These are phyloP conservation scores for Sugiyamaella boreocaroliniensis DNA, from an alignment of 805 yeast genomes.

Conservation along the genomic window DNA sequence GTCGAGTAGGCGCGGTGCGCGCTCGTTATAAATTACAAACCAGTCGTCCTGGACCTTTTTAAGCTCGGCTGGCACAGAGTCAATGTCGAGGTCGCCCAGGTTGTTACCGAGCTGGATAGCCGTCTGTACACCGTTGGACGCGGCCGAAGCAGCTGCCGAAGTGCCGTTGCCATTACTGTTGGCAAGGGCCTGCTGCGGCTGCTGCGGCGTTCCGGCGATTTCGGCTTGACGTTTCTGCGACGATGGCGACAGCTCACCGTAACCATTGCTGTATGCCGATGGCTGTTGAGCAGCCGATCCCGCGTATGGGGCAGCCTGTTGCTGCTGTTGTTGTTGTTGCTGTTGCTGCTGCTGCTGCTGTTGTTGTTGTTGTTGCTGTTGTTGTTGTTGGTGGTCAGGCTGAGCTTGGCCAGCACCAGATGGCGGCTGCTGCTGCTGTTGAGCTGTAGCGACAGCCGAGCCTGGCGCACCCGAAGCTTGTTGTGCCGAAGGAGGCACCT, in stretches of 20 bases:
- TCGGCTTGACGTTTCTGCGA: conserved; percentile 17
- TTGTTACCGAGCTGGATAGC: conserved; percentile 29
- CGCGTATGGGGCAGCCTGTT: conserved; percentile 1
- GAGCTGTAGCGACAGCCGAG: neutral
- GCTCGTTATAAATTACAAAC: conserved; percentile 85
- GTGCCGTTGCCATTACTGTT: conserved; percentile 3
- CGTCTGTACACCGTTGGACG: conserved; percentile 9
- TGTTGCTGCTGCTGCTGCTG: conserved; percentile 14
- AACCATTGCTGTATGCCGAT: conserved; percentile 9
- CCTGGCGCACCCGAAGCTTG: neutral
- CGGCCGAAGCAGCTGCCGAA: conserved; percentile 5
- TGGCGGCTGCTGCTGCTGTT: too few species aligned
- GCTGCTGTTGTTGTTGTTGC: conserved; percentile 8
- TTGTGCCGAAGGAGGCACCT: neutral
- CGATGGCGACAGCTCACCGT: conserved; percentile 15
- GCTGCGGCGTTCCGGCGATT: neutral
- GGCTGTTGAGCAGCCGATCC: conserved; percentile 11
- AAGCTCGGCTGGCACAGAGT: conserved; percentile 64
- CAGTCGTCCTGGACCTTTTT: conserved; percentile 81
- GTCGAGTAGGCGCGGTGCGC: conserved; percentile 66
- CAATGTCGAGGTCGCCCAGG: conserved; percentile 63
- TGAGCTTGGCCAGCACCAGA: neutral
- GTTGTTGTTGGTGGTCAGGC: conserved; percentile 18
- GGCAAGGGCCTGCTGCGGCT: conserved; percentile 1
- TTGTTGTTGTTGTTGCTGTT: conserved; percentile 25